Conservation (phyloP, 352 stramenopile species). For the Globisporangium carolinianum region DNA sequence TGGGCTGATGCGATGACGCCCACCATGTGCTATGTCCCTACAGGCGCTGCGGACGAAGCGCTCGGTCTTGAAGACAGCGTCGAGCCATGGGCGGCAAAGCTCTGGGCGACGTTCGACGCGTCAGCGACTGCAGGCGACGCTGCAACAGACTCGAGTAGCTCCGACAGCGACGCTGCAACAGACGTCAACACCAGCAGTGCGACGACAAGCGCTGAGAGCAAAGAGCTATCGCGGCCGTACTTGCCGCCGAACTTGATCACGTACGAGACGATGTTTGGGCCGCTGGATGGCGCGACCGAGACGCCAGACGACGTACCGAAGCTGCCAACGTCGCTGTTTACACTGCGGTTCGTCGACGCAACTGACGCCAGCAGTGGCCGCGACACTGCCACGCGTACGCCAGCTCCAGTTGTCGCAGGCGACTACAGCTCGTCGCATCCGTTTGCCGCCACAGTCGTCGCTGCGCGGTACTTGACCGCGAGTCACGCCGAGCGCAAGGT, state of each 20-base stretch:
- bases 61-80: constrained; percentile 93
- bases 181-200: not conserved
- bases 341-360: constrained; percentile 26
- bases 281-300: constrained; percentile 23
- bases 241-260: constrained; percentile 39
- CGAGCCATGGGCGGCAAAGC: constrained; percentile 82
- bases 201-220: not conserved
- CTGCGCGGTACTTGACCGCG: constrained; percentile 46
- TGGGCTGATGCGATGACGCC: too few species aligned
- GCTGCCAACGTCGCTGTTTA: constrained; percentile 43
- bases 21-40: too few species aligned
- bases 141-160: constrained; percentile 18
- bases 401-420: not conserved
- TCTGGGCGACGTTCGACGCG: constrained; percentile 48
- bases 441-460: constrained; percentile 34
- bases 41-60: constrained; percentile 87
- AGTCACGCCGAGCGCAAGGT: constrained; percentile 46
- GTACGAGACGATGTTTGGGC: constrained; percentile 59
- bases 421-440: constrained; percentile 44
- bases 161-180: constrained; percentile 8
- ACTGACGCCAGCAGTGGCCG: not conserved
- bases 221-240: constrained; percentile 8
- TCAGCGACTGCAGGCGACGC: constrained; percentile 16
- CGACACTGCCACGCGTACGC: too few species aligned
- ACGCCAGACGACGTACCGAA: constrained; percentile 43